Evolutionary conservation across 2,329 filamentous ascomycete genomes (phyloP).

Genomic region (Rasamsonia emersonii): DNA sequence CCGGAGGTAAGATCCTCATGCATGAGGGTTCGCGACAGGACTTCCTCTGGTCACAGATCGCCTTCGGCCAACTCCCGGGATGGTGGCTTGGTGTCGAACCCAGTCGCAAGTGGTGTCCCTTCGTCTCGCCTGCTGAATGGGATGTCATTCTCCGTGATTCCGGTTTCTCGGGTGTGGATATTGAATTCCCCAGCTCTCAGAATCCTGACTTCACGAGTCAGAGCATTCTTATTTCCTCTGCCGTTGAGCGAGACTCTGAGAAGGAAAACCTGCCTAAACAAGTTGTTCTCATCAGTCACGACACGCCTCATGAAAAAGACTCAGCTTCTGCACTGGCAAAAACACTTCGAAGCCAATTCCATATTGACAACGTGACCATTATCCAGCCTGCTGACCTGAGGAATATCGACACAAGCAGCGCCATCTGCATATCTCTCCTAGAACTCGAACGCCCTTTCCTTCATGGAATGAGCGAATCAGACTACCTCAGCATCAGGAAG

Average conservation of each 20-base stretch:
- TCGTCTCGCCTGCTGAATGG: conserved; percentile 13
- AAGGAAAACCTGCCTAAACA: not conserved
- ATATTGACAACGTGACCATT: too few relatives aligned
- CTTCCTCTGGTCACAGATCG: conserved; percentile 12
- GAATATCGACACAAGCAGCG: too few relatives aligned
- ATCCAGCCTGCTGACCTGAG: too few relatives aligned
- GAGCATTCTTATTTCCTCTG: conserved; percentile 13
- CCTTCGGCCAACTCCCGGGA: conserved; percentile 28
- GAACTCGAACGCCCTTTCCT: too few relatives aligned
- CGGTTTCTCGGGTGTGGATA: conserved; percentile 19
- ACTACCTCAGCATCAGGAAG: conserved; percentile 18
- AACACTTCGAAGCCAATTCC: too few relatives aligned
- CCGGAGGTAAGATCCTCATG: conserved; percentile 40
- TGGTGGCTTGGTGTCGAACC: conserved; percentile 29
- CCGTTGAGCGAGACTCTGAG: conserved; percentile 2
- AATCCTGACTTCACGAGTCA: conserved; percentile 11
- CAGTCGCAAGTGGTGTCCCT: conserved; percentile 11
- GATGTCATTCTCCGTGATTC: conserved; percentile 13
- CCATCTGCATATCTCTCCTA: conserved; percentile 15
- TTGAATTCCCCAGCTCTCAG: conserved; percentile 6
- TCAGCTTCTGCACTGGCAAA: too few relatives aligned
- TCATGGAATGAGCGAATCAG: conserved; percentile 11
- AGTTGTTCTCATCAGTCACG: conserved; percentile 3
- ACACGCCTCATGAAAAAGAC: too few relatives aligned
- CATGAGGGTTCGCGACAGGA: conserved; percentile 27